Evolutionary conservation across 2,329 filamentous ascomycete species (phyloP).

Genomic region (Alternaria viburni): DNA sequence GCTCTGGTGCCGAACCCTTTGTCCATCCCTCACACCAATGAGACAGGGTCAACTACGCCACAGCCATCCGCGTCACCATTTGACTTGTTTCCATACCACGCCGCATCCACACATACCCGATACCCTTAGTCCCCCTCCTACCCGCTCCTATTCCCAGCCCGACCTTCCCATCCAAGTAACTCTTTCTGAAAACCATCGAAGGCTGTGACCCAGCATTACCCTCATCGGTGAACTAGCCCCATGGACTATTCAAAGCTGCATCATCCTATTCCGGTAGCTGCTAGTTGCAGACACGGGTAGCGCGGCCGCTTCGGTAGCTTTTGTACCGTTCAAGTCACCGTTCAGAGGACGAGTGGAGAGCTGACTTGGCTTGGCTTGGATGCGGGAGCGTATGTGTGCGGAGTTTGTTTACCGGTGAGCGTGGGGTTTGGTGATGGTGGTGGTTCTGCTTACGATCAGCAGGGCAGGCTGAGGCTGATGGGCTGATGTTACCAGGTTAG

Average conservation of each 20-base stretch:
- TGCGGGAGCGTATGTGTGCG: background rate
- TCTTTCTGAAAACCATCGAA: slow-evolving; percentile 1
- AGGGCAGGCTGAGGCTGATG: background rate
- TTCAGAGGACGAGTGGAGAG: background rate
- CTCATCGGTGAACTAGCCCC: slow-evolving; percentile 9
- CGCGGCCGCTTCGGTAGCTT: background rate
- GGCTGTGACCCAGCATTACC: slow-evolving; percentile 10
- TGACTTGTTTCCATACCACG: background rate
- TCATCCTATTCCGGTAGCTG: background rate
- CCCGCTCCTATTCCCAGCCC: background rate
- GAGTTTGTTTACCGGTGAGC: background rate
- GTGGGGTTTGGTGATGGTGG: background rate
- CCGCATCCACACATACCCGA: background rate
- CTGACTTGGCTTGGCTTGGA: background rate
- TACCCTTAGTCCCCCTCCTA: background rate
- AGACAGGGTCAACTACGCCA: background rate
- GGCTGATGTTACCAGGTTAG: background rate
- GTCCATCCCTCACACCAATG: background rate
- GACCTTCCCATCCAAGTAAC: slow-evolving; percentile 17
- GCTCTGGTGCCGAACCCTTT: background rate
- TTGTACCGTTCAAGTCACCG: background rate
- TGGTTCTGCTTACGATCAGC: background rate
- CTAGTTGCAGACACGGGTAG: background rate
- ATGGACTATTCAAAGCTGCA: background rate
- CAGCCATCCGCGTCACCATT: background rate